Evolutionary conservation across 1,139 yeast genomes (phyloP), one percentile per base, ranked within the genome.

Genomic region (Meyerozyma carpophila): DNA sequence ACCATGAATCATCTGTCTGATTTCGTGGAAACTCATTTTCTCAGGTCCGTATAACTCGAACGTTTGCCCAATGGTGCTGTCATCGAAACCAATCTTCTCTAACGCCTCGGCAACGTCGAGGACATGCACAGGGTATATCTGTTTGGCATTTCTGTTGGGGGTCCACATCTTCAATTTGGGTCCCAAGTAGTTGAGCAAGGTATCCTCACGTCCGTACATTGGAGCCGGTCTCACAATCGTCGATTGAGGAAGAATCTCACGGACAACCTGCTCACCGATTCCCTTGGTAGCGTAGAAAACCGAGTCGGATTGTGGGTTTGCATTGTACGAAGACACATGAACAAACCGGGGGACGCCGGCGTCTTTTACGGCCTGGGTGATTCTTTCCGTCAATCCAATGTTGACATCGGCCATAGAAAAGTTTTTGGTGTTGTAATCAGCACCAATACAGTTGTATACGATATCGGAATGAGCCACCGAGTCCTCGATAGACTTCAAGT

Each of bases 171-270:
- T 74, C 54, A 75, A 70, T 55, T 76, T 66, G 41, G 79, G 77
- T 10, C 81, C 73, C 60, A 86, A 70, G 59, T 75, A 75, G 66
- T 82, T 83, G 56, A 88, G 72, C 60, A 88, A 80, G 51, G 76
- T 71, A 62, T 86, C 93, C 60, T 84, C 86, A 60, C 84, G 74
- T 37, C 95, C 95, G 59, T 67, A 88, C 79, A 87, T 76, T 49
- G 87, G 89, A 18, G 87, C 81, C 10, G 96, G 96, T 64, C 96
- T 82, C 37, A 88, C 94, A 58, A 88, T 86, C 31, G 95, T 88
- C 41, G 88, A 75, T 55, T 81, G 86, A 29, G 95, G 95, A 45
- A 78, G 63, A 43, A 77, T 76, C 42, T 81, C 87, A 51, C 76
- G 72, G 36, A 84, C 95, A 28, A 77, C 77, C 58, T 79, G 74